A percentile compares a stretch with the other conserved stretches of the same genome.
Conservation (phyloP, 345 rosid species). For the Clausena lansium region DNA sequence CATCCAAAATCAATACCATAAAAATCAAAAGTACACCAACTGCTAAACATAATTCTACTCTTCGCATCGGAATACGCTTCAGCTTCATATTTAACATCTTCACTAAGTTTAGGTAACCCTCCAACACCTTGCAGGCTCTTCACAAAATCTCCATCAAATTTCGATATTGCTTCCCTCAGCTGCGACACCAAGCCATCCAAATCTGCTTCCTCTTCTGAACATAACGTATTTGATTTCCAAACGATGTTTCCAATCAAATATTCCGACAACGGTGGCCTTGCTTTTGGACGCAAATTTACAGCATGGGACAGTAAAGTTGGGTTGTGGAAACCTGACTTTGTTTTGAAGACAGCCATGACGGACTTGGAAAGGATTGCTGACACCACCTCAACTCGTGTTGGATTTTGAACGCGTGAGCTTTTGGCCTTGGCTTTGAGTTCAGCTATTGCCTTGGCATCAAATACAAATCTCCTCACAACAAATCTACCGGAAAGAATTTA, state of each 20-base stretch:
- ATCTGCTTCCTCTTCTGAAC: slow-evolving; percentile 1
- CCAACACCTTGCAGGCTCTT: slow-evolving; percentile 15
- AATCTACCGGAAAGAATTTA: slow-evolving; percentile 12
- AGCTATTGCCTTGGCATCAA: slow-evolving; percentile 34
- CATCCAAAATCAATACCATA: slow-evolving; percentile 30
- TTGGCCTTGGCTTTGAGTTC: slow-evolving; percentile 30
- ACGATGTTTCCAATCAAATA: no score
- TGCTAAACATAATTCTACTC: slow-evolving; percentile 20
- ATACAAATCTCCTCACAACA: slow-evolving; percentile 40
- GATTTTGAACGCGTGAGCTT: slow-evolving; percentile 34
- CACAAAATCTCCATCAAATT: slow-evolving; percentile 18
- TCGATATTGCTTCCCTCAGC: slow-evolving; percentile 8
- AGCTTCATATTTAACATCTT: slow-evolving; percentile 6
- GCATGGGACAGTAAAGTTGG: slow-evolving; percentile 35
- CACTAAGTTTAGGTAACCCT: neutral
- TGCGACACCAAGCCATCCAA: neutral
- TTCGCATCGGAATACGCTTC: neutral
- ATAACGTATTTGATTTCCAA: slow-evolving; percentile 20
- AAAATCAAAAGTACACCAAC: no score
- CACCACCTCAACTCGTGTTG: slow-evolving; percentile 45
- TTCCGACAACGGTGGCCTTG: no score
- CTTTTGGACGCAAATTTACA: slow-evolving; percentile 32
- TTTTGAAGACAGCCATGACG: slow-evolving; percentile 28
- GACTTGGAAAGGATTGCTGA: slow-evolving; percentile 49
- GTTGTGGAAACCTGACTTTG: slow-evolving; percentile 17